Conservation (phyloP, 208 protist species). For the Sergeia podlipaevii region DNA sequence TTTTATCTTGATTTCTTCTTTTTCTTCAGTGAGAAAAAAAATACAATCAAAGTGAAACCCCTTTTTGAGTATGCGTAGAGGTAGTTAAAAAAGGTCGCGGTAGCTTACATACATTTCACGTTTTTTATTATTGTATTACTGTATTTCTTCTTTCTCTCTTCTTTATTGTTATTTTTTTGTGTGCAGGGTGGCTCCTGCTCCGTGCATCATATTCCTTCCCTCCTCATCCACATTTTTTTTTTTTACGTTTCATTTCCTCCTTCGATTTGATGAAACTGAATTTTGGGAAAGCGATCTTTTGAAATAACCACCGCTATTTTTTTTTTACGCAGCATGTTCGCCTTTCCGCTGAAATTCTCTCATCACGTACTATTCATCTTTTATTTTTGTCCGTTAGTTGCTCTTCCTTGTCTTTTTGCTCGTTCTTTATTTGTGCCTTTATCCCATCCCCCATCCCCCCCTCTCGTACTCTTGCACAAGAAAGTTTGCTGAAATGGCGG, state of each 20-base stretch:
- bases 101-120: background rate
- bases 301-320: no score
- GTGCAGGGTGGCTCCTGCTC: background rate
- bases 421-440: no score
- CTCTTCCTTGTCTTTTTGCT: background rate
- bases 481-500: no score
- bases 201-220: background rate
- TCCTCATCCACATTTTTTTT: background rate
- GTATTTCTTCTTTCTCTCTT: background rate
- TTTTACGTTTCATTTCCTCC: background rate
- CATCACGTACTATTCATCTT: background rate
- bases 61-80: no score
- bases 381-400: conserved; percentile 8
- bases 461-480: no score
- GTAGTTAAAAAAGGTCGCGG: no score
- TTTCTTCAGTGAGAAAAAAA: no score
- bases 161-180: conserved; percentile 1
- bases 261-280: no score
- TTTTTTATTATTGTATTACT: conserved; percentile 1
- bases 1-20: no score
- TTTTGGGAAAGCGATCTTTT: no score
- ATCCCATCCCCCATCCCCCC: no score
- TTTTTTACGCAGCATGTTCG: background rate
- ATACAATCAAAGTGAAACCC: no score
- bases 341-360: background rate